phyloP scores from a whole-genome alignment of 345 rosid genomes.

The Kernera saxatilis region DNA sequence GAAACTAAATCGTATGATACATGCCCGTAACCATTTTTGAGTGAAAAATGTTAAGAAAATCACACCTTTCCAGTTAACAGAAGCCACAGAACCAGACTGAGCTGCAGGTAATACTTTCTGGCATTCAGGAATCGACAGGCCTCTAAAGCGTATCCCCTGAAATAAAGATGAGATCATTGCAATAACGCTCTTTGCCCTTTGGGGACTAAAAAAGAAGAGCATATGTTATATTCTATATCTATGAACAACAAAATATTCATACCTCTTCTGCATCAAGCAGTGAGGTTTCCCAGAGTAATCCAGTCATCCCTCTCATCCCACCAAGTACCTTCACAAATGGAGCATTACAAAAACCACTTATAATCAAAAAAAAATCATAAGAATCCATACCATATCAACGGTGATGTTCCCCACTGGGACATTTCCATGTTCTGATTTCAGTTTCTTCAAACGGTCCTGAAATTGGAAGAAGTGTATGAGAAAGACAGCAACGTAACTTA shows the following conservation, averaged over 20 bases:
- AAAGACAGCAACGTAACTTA: neutral
- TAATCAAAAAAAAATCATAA: neutral
- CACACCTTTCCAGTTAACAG: conserved; percentile 90
- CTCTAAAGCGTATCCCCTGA: conserved; percentile 90
- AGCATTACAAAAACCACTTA: neutral
- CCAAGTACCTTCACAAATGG: conserved; percentile 65
- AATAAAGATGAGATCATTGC: neutral
- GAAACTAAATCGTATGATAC: neutral
- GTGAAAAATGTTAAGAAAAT: neutral
- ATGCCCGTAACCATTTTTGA: neutral
- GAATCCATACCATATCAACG: conserved; percentile 64
- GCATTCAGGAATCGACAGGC: conserved; percentile 91
- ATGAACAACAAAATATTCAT: neutral
- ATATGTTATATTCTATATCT: neutral
- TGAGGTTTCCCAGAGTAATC: conserved; percentile 94
- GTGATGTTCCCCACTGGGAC: conserved; percentile 79
- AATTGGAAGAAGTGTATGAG: neutral
- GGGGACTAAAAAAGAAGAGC: neutral
- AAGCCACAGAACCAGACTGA: conserved; percentile 88
- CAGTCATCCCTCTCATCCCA: conserved; percentile 99
- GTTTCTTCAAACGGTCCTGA: conserved; percentile 84
- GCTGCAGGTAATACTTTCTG: conserved; percentile 84
- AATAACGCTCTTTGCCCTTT: neutral
- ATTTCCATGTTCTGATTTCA: conserved; percentile 75
- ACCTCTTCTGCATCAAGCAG: conserved; percentile 96